These are phyloP conservation scores for Amylocystis lapponica DNA, from an alignment of 768 basidiomycete genomes.

Conservation along the genomic window DNA sequence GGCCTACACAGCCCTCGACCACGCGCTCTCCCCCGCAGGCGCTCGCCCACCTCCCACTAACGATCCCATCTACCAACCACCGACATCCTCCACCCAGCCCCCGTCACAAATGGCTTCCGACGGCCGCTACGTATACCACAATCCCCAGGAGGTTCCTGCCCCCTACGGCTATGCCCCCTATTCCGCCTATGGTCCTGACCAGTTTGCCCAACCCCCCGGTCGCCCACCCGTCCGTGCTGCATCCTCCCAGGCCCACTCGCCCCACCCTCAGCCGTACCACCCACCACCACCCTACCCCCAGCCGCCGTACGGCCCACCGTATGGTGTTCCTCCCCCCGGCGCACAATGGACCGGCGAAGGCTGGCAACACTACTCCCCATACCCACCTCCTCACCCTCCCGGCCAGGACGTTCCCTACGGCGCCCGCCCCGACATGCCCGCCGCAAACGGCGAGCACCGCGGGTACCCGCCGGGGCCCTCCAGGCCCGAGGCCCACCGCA, in stretches of 20 bases:
- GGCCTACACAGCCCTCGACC: conserved; percentile 16
- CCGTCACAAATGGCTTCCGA: conserved; percentile 40
- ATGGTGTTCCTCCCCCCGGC: conserved; percentile 21
- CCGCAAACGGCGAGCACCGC: conserved; percentile 4
- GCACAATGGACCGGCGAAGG: conserved; percentile 37
- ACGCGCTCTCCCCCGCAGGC: conserved; percentile 11
- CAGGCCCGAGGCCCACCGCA: conserved; percentile 14
- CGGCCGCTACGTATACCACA: conserved; percentile 51
- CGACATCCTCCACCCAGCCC: conserved; percentile 5
- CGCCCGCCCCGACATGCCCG: conserved; percentile 4
- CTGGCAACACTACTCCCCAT: conserved; percentile 30
- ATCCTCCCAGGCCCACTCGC: conserved; percentile 1
- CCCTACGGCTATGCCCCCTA: conserved; percentile 50
- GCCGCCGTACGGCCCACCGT: conserved; percentile 24
- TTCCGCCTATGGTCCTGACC: conserved; percentile 23
- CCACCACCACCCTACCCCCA: conserved; percentile 24
- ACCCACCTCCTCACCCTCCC: conserved; percentile 23
- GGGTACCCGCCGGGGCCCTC: conserved; percentile 11
- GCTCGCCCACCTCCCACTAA: conserved; percentile 3
- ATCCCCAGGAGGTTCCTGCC: conserved; percentile 35
- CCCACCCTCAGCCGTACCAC: conserved; percentile 10
- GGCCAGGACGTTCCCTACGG: conserved; percentile 7
- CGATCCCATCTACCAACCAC: conserved; percentile 1
- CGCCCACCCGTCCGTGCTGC: conserved; percentile 18
- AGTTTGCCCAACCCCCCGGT: conserved; percentile 21